Percentiles rank a stretch among this genome's conserved stretches.
phyloP scores from a whole-genome alignment of 2,329 filamentous ascomycete genomes.

The Aschersonia sp. region DNA sequence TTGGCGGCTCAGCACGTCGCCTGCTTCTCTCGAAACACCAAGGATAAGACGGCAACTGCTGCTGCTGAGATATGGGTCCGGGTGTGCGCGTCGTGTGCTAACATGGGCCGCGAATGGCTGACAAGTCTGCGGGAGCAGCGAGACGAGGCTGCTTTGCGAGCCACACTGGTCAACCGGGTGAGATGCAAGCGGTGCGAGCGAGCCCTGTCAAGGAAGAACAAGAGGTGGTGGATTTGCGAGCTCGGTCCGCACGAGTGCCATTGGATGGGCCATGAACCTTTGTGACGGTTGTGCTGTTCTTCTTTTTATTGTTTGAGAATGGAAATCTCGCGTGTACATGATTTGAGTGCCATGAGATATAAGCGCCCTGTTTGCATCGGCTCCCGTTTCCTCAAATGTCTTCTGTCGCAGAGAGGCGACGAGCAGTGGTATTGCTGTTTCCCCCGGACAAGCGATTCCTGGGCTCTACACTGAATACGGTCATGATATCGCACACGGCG shows the following conservation, averaged over 20 bases:
- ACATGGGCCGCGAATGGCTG: not conserved
- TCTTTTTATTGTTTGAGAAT: no score
- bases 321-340: no score
- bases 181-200: conserved; percentile 6
- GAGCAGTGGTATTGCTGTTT: no score
- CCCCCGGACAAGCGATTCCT: no score
- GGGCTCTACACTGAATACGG: no score
- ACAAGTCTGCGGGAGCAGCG: conserved; percentile 3
- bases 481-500: no score
- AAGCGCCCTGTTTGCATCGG: no score
- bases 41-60: not conserved
- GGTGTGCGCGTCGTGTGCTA: conserved; percentile 5
- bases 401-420: no score
- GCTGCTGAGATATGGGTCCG: not conserved
- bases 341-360: no score
- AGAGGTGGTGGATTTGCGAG: conserved; percentile 8
- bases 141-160: conserved; percentile 1
- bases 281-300: not conserved
- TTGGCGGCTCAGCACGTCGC: conserved; percentile 5
- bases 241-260: conserved; percentile 5
- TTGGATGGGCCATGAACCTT: conserved; percentile 6
- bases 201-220: conserved; percentile 1
- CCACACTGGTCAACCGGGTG: conserved; percentile 2
- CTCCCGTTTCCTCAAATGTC: no score
- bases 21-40: not conserved